Percentiles rank a stretch among this genome's conserved stretches.
phyloP scores from a whole-genome alignment of 1,284 basidiomycete species.

The Moesziomyces globuligerus region DNA sequence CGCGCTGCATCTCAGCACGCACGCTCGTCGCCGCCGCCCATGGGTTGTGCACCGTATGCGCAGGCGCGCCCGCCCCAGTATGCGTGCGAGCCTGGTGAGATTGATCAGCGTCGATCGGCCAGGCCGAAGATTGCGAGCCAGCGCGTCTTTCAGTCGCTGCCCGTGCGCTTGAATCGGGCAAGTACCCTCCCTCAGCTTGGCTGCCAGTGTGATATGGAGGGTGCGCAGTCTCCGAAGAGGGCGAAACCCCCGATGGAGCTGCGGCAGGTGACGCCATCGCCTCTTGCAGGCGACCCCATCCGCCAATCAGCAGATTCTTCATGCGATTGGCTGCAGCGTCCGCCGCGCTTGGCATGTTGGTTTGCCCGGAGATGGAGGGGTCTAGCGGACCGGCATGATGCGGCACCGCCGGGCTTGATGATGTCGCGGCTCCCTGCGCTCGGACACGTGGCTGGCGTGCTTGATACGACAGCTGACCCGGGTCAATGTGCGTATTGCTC shows the following conservation, averaged over 20 bases:
- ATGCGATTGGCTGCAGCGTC: slow-evolving; percentile 41
- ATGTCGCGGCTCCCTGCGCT: slow-evolving; percentile 1
- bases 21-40: slow-evolving; percentile 27
- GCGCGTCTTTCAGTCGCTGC: neutral
- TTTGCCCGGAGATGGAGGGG: slow-evolving; percentile 16
- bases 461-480: slow-evolving; percentile 20
- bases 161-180: neutral
- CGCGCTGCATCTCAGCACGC: slow-evolving; percentile 41
- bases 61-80: neutral
- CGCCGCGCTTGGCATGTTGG: slow-evolving; percentile 28
- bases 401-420: neutral
- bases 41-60: slow-evolving; percentile 25
- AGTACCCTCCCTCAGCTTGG: neutral
- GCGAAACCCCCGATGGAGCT: slow-evolving; percentile 3
- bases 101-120: neutral
- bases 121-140: neutral
- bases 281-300: slow-evolving; percentile 52
- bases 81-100: neutral
- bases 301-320: slow-evolving; percentile 54
- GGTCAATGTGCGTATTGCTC: slow-evolving; percentile 23
- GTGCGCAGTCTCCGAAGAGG: neutral
- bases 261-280: slow-evolving; percentile 41
- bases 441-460: slow-evolving; percentile 24
- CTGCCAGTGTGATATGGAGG: slow-evolving; percentile 13
- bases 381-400: slow-evolving; percentile 6